Percentiles rank a stretch among this genome's conserved stretches.
Conservation (phyloP, 2,329 filamentous ascomycete species). For the Tolypocladium inflatum region DNA sequence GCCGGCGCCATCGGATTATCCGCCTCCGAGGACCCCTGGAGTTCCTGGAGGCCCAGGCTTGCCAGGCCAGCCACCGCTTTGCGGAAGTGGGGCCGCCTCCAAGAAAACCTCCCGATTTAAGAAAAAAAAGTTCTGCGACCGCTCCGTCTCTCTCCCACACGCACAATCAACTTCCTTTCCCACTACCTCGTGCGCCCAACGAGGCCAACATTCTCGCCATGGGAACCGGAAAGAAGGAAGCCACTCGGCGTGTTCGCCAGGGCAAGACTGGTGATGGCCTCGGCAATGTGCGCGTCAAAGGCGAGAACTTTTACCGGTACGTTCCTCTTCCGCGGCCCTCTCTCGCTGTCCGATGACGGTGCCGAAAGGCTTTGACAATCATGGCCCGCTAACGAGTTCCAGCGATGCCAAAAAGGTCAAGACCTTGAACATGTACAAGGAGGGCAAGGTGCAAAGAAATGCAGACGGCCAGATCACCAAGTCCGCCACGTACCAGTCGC, state of each 20-base stretch:
- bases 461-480: conserved; percentile 75
- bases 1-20: not conserved
- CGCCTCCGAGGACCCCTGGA: not conserved
- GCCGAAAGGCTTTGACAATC: not conserved
- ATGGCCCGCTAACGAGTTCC: conserved; percentile 7
- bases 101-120: not conserved
- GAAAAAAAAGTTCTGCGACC: not conserved
- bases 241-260: conserved; percentile 70
- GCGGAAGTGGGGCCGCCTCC: not conserved
- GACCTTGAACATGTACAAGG: conserved; percentile 81
- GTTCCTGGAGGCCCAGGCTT: not conserved
- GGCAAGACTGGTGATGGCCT: conserved; percentile 80
- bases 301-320: conserved; percentile 95
- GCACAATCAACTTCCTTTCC: not conserved
- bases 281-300: conserved; percentile 85
- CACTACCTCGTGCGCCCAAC: not conserved
- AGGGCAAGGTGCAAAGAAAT: conserved; percentile 75
- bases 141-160: not conserved
- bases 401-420: conserved; percentile 77
- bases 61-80: not conserved
- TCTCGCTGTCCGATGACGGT: not conserved
- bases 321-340: conserved; percentile 10
- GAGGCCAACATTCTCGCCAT: conserved; percentile 36
- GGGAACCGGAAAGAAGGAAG: conserved; percentile 91
- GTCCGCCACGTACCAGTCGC: conserved; percentile 74